Evolutionary conservation across 1,139 yeast genomes (phyloP), one percentile per base, ranked within the genome.

Genomic region (Debaryomyces nepalensis): DNA sequence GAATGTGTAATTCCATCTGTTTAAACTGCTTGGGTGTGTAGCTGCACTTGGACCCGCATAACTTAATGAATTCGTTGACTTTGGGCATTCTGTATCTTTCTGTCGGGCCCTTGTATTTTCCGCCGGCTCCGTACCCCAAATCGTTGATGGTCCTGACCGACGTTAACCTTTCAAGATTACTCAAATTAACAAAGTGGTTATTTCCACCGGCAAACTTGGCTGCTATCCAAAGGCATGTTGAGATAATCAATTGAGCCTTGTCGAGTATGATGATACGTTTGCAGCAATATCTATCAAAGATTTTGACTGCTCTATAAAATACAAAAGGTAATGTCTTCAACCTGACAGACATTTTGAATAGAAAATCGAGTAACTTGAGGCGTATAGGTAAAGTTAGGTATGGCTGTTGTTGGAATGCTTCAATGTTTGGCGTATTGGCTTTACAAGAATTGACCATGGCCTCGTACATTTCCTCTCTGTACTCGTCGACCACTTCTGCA

Each of bases 151-250:
- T 67, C 46, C 59, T 62, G 26, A 70, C 59, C 31, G 59, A 55
- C 39, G 55, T 55, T 20, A 60, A 50, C 48, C 64, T 64, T 32
- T 63, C 66, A 29, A 62, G 47, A 45, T 69, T 67, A 39, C 49
- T 55, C 48, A 71, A 70, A 59, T 81, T 81, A 44, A 81, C 76
- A 51, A 81, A 80, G 62, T 82, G 89, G 53, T 81, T 81, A 57
- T 84, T 82, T 24, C 89, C 89, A 35, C 89, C 89, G 60, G 75
- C 78, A 3, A 81, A 66, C 58, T 82, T 82, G 23, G 83, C 76
- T 4, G 84, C 78, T 15, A 82, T 65, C 87, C 87, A 82, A 29
- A 82, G 65, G 57, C 88, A 82, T 15, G 87, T 81, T 33, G 84
- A 79, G 33, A 81, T 75, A 16, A 82, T 83, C 41, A 82, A 67